Evolutionary conservation across 331 rosid species (phyloP), one percentile per base, ranked within the genome.

Genomic region (Arachis monticola): DNA sequence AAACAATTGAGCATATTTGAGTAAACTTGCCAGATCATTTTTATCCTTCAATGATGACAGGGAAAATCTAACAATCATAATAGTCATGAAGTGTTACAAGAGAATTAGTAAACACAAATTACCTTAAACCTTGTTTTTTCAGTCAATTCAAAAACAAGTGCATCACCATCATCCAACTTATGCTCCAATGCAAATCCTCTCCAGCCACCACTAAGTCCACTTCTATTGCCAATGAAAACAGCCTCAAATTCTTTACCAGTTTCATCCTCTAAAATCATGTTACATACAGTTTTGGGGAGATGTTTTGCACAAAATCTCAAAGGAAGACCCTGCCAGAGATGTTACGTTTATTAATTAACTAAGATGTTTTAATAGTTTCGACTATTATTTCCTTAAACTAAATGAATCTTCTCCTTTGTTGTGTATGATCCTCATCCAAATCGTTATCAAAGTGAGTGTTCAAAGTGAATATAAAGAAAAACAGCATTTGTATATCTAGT

Each of bases 141-240:
- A 68, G 75, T 38, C 85, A 89, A 72, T 79, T 91, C 90, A 55
- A 91, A 91, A 72, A 91, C 86, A 67, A 87, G 86, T 5, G 97
- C 97, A 78, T 91, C 97, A 11, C 93, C 97, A 58, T 91, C 95
- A 46, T 89, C 95, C 77, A 91, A 79, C 85, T 86, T 87, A 72
- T 89, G 95, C 5, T 91, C 90, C 90, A 91, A 69, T 35, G 95
- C 97, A 80, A 91, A 91, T 64, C 76, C 95, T 81, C 91, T 86
- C 97, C 97, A 91, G 31, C 95, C 95, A 10, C 97, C 97, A 65
- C 96, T 91, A 32, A 91, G 78, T 59, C 95, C 95, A 60, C 61
- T 2, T 86, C 92, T 86, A n/a, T 14, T 73, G 44, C 87, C 95
- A 74, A 91, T 64, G 82, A 73, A 91, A 41, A 70, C 67, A 67